These are phyloP conservation scores for Botryotinia convoluta DNA, from an alignment of 2,329 filamentous ascomycete genomes.

Conservation along the genomic window DNA sequence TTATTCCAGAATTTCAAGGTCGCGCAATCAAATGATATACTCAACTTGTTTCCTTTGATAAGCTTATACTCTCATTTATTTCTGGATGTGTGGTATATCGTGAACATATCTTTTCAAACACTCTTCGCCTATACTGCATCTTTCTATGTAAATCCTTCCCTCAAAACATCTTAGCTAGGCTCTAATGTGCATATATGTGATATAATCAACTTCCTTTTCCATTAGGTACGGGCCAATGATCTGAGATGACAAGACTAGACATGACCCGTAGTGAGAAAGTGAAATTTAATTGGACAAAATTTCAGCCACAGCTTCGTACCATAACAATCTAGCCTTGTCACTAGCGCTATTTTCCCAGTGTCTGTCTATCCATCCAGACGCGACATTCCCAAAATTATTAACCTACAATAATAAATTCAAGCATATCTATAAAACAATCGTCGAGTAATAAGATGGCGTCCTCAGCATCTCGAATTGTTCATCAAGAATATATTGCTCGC, in stretches of 20 bases:
- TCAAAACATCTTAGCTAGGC: background rate
- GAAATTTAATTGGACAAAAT: background rate
- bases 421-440: background rate
- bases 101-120: background rate
- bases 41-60: background rate
- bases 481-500: conserved; percentile 96
- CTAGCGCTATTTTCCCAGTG: conserved; percentile 11
- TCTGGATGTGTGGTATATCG: background rate
- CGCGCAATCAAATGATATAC: background rate
- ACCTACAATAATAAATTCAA: conserved; percentile 1
- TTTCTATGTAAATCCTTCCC: background rate
- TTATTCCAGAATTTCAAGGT: background rate
- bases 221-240: background rate
- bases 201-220: background rate
- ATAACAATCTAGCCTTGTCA: conserved; percentile 20
- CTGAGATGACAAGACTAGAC: background rate
- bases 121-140: background rate
- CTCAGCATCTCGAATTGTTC: conserved; percentile 49
- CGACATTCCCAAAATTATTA: conserved; percentile 16
- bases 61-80: background rate
- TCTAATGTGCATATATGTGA: background rate
- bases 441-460: conserved; percentile 31
- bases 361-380: conserved; percentile 16
- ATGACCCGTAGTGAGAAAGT: background rate
- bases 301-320: background rate